Evolutionary conservation across 1,284 basidiomycete genomes (phyloP).

Genomic region (Sporisorium scitamineum): DNA sequence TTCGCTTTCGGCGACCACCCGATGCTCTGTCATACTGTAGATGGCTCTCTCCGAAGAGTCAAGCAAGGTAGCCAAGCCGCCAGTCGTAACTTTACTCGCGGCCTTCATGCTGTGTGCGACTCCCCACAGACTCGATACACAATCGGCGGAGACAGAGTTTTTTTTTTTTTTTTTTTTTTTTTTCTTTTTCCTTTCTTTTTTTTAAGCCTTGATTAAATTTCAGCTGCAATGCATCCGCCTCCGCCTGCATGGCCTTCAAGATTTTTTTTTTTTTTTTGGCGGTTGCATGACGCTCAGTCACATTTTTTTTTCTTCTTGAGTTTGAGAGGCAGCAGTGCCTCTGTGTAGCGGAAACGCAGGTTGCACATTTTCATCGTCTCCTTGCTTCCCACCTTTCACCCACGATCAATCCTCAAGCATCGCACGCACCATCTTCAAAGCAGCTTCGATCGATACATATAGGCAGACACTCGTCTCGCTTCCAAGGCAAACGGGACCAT

Average conservation of each 20-base stretch:
- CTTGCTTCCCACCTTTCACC: background rate
- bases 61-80: no score
- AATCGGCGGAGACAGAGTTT: background rate
- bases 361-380: background rate
- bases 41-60: no score
- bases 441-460: background rate
- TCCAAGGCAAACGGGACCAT: slow-evolving; percentile 15
- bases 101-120: background rate
- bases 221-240: background rate
- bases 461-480: background rate
- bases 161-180: no score
- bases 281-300: no score
- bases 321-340: no score
- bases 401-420: background rate
- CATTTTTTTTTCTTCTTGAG: no score
- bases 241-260: background rate
- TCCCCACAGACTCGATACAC: background rate
- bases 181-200: no score
- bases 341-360: no score
- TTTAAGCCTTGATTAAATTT: no score
- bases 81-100: background rate
- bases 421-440: background rate
- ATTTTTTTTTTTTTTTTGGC: background rate
- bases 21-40: background rate
- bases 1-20: no score